Evolutionary conservation across 192 early-diverging fungal genomes (phyloP).

Genomic region (Rhizophagus sp.): DNA sequence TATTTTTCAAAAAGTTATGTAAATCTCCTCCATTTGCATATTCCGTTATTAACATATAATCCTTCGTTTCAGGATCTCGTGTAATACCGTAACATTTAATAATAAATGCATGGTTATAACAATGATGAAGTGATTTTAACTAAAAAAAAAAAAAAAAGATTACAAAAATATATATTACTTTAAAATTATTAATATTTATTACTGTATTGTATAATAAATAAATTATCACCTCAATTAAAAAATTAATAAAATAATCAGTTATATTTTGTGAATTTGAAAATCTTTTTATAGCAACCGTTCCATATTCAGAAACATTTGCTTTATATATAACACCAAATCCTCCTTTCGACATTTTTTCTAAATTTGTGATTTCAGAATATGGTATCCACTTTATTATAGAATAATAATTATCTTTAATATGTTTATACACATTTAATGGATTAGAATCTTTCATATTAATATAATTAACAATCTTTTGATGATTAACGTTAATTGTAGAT

Average conservation of each 20-base stretch:
- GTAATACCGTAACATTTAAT: conserved; percentile 8
- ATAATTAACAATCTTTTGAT: background rate
- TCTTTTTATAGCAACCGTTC: background rate
- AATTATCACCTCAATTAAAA: conserved; percentile 4
- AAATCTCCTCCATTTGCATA: conserved; percentile 16
- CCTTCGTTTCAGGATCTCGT: background rate
- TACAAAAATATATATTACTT: background rate
- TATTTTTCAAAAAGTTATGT: background rate
- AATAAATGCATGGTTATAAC: background rate
- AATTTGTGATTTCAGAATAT: background rate
- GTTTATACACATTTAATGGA: background rate
- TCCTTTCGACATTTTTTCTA: background rate
- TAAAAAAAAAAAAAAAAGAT: background rate
- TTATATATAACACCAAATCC: background rate
- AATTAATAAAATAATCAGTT: background rate
- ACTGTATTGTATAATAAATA: background rate
- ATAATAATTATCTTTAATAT: background rate
- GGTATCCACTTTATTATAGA: background rate
- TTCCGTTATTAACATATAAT: conserved; percentile 13
- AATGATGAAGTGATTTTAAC: background rate
- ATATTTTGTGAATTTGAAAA: background rate
- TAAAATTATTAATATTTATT: no score
- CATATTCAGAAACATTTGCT: background rate
- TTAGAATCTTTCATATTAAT: background rate
- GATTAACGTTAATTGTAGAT: no score